Percentiles rank a stretch among this genome's conserved stretches.
Evolutionary conservation across 1,284 basidiomycete genomes (phyloP).

Genomic region (Microbotryum silenes-acaulis): DNA sequence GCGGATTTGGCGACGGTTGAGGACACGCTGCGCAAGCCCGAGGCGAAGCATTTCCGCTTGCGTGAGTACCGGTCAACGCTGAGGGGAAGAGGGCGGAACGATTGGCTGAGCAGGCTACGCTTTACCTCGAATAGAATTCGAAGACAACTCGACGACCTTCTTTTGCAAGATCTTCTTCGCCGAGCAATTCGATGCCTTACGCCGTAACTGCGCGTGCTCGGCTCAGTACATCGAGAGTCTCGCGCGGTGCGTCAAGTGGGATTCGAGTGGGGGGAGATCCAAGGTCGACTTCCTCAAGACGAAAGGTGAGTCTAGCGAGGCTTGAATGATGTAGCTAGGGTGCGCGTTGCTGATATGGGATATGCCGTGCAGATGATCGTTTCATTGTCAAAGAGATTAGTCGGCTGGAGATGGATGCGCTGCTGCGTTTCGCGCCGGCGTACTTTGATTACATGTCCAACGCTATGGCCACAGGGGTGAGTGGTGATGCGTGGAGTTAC

Average conservation of each 20-base stretch:
- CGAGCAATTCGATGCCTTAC: conserved; percentile 91
- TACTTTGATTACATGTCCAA: conserved; percentile 97
- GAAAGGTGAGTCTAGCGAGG: conserved; percentile 51
- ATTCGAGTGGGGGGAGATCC: conserved; percentile 90
- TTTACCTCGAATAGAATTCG: neutral
- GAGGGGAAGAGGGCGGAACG: neutral
- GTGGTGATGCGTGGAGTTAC: neutral
- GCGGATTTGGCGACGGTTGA: conserved; percentile 21
- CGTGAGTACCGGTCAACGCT: neutral
- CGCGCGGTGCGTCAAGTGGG: conserved; percentile 91
- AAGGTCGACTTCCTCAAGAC: conserved; percentile 96
- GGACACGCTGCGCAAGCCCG: conserved; percentile 32
- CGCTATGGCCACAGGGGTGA: conserved; percentile 43
- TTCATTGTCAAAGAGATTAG: conserved; percentile 98
- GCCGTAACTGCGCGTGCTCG: conserved; percentile 86
- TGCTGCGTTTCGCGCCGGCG: conserved; percentile 93
- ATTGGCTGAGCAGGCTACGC: neutral
- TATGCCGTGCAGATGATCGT: conserved; percentile 66
- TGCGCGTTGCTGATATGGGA: neutral
- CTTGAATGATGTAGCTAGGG: neutral
- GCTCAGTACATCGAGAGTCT: conserved; percentile 88
- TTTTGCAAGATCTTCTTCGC: conserved; percentile 93
- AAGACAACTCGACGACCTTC: conserved; percentile 53
- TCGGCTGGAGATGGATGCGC: conserved; percentile 80
- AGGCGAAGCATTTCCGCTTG: conserved; percentile 12